Evolutionary conservation across 2,329 filamentous ascomycete species (phyloP).

Genomic region (Elsinoe australis): DNA sequence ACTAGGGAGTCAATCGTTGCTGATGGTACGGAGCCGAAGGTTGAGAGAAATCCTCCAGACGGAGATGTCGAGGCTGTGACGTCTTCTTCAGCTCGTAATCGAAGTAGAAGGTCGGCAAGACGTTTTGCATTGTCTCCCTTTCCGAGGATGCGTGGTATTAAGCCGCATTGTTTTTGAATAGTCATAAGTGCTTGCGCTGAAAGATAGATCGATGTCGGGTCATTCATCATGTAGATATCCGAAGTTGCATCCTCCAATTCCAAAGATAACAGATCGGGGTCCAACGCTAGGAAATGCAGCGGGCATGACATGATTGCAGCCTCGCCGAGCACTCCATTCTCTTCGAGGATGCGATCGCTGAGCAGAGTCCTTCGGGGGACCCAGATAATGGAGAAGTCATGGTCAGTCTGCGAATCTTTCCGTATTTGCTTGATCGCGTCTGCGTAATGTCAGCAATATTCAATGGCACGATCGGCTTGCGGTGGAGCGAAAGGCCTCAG

Average conservation of each 20-base stretch:
- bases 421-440: slow-evolving; percentile 88
- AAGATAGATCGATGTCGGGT: slow-evolving; percentile 82
- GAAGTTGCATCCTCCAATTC: slow-evolving; percentile 81
- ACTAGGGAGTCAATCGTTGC: slow-evolving; percentile 83
- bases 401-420: slow-evolving; percentile 76
- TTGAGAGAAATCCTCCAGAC: slow-evolving; percentile 40
- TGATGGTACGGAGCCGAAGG: slow-evolving; percentile 70
- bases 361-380: slow-evolving; percentile 85
- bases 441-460: slow-evolving; percentile 46
- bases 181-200: slow-evolving; percentile 89
- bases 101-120: slow-evolving; percentile 75
- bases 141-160: slow-evolving; percentile 89
- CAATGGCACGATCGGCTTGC: slow-evolving; percentile 22
- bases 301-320: slow-evolving; percentile 82
- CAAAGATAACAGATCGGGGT: slow-evolving; percentile 82
- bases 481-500: slow-evolving; percentile 18
- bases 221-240: slow-evolving; percentile 83
- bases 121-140: slow-evolving; percentile 92
- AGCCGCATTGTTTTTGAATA: slow-evolving; percentile 80
- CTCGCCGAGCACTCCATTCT: slow-evolving; percentile 86
- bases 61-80: slow-evolving; percentile 36
- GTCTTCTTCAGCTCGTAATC: slow-evolving; percentile 89
- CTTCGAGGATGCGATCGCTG: slow-evolving; percentile 84
- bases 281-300: slow-evolving; percentile 82
- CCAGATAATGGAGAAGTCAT: slow-evolving; percentile 97